Base-by-base conservation (phyloP, 441 rosid genomes). In the Lepidium campestre region DNA sequence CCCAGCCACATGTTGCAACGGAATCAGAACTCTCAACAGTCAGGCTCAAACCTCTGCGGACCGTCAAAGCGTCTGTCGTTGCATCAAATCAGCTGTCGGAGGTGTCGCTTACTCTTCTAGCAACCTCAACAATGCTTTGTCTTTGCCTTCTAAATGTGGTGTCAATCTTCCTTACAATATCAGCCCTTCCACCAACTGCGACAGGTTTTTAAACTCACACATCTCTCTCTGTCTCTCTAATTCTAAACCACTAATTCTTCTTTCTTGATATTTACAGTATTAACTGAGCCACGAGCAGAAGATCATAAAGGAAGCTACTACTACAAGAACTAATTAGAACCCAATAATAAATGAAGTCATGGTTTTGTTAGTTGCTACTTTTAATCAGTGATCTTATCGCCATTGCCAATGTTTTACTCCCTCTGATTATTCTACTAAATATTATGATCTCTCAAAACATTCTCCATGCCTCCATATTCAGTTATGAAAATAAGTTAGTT, bases 121-220 rank as follows among this genome's bases (percentile, higher is more conserved):
- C 65, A 78, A 76, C 59, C 14, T 71, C 29, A 67, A 73, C 23
- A 70, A 64, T 31, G 85, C 78, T 11, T 58, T 68, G 53, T 15
- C 64, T n/a, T 75, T 85, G 34, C 84, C 90, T 6, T 58, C 48
- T n/a, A 77, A 81, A 27, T 85, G 87, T 18, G 80, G 81, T n/a
- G 67, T 80, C 50, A 69, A 49, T 5, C 68, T 83, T 17, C 83
- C 85, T 44, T 78, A 60, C 74, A 61, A 18, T 37, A 66, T 80
- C 65, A 77, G 78, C 57, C 82, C 86, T 35, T 55, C 75, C 46
- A 78, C 80, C 17, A 63, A 78, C 77, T 81, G 87, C 47, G 13
- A 58, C 67, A 79, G 64, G 87, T 81, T n/a, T 32, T 3, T 44
- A n/a, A 6, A 6, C 32, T 1, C 32, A 27, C 32, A 22, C 23